Evolutionary conservation across 768 basidiomycete genomes (phyloP), one percentile per base, ranked within the genome.

Genomic region (Brasilioporus rufonigricans): DNA sequence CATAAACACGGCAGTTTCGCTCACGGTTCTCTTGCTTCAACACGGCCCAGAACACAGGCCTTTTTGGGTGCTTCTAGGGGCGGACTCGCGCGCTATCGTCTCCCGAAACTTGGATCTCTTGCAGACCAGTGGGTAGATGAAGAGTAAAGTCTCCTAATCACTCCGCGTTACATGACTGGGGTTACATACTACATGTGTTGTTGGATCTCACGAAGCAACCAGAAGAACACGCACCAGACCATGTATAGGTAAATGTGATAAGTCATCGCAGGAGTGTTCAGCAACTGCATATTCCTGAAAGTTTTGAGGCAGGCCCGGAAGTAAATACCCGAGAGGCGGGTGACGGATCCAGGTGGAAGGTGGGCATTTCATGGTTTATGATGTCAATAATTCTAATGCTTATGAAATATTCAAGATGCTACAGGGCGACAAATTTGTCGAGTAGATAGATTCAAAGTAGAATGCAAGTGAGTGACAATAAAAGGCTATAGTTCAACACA

Each of bases 81-180:
- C 48, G 78, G 75, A 19, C 71, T 62, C 12, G 86, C n/a, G 64
- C 78, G 81, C 48, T 89, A 76, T 66, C 80, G 80, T 60, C 66
- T 88, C 44, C 89, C 89, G 13, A 71, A 74, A 50, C 76, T 89
- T 16, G 89, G 89, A 4, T 72, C 75, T 23, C 65, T 87, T 13
- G 89, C 88, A 14, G 86, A 87, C 57, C 71, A 75, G 53, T 90
- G 88, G 86, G 75, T 91, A 12, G 71, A 73, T 11, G 87, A 85
- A 56, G 87, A 89, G 65, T 85, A 67, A 56, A 29, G 36, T 21
- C 41, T 19, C 11, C 5, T 33, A 12, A 23, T 19, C 44, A 36
- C n/a, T 18, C 12, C 21, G 13, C n/a, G 33, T 40, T 41, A 36
- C n/a, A 39, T 11, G 48, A 54, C 19, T n/a, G 27, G 45, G 21